Evolutionary conservation across 306 rosid genomes (phyloP).

Genomic region (Acacia confusa): DNA sequence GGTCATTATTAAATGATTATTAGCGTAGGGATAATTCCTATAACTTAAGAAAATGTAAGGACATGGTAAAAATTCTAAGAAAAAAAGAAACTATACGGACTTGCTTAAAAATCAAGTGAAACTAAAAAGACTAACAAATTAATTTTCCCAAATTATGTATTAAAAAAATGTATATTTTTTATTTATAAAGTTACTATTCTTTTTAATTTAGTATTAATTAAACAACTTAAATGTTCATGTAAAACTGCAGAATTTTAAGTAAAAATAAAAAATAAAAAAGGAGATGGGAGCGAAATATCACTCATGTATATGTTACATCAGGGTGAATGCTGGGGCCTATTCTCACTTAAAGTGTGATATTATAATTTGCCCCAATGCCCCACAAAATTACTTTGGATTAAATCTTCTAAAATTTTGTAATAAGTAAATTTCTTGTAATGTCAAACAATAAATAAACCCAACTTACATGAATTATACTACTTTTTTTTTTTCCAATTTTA

Average conservation of each 20-base stretch:
- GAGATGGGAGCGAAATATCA: neutral
- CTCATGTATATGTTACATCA: no score
- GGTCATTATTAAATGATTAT: no score
- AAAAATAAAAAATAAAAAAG: neutral
- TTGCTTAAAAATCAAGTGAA: no score
- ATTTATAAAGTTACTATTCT: no score
- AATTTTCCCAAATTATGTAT: neutral
- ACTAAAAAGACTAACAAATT: no score
- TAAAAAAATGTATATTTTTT: neutral
- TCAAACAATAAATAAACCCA: neutral
- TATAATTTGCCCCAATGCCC: neutral
- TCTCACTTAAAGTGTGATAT: neutral
- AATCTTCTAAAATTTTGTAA: neutral
- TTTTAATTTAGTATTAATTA: no score
- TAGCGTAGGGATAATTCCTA: no score
- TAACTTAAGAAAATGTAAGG: no score
- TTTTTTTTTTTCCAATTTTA: no score
- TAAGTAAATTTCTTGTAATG: neutral
- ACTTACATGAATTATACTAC: no score
- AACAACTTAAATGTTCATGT: neutral
- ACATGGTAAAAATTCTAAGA: no score
- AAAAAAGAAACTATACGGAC: no score
- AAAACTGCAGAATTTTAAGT: neutral
- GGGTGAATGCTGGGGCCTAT: neutral
- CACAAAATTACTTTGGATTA: neutral